Percentiles rank a stretch among this genome's conserved stretches.
These are phyloP conservation scores for Gyromitra esculenta DNA, from an alignment of 2,329 filamentous ascomycete genomes.

Conservation along the genomic window DNA sequence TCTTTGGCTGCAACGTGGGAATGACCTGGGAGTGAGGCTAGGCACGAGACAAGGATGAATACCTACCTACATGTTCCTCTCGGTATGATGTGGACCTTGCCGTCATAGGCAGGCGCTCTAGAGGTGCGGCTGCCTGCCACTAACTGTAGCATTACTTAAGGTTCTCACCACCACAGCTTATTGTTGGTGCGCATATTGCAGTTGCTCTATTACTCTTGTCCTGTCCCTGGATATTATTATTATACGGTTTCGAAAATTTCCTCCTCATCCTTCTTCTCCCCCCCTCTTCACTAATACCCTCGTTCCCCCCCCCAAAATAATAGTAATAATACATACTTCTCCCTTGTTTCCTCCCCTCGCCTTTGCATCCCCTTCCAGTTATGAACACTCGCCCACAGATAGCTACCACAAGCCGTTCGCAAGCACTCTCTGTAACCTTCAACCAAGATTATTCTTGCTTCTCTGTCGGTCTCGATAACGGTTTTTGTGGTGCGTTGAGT, in stretches of 20 bases:
- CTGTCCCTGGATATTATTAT: conserved; percentile 4
- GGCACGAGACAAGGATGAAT: too few species aligned
- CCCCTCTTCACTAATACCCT: not conserved
- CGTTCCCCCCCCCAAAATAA: not conserved
- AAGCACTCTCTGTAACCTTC: conserved; percentile 84
- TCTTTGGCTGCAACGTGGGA: not conserved
- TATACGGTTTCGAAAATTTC: not conserved
- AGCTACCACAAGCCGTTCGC: conserved; percentile 76
- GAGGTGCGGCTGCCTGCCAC: not conserved
- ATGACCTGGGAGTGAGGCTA: not conserved
- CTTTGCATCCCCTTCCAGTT: not conserved
- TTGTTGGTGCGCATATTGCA: conserved; percentile 14
- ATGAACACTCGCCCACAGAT: conserved; percentile 94
- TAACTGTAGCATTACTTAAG: not conserved
- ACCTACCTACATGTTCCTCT: too few species aligned
- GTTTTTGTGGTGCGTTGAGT: conserved; percentile 76
- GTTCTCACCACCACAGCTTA: conserved; percentile 22
- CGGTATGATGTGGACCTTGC: not conserved
- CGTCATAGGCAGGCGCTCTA: too few species aligned
- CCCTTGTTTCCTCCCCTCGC: not conserved
- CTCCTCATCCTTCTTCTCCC: conserved; percentile 1
- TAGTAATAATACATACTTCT: too few species aligned
- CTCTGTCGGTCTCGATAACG: conserved; percentile 83
- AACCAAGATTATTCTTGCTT: conserved; percentile 88
- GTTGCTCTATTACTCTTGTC: conserved; percentile 1